A percentile compares a stretch with the other conserved stretches of the same genome.
These are phyloP conservation scores for Diplodia sapinea DNA, from an alignment of 2,329 filamentous ascomycete species.

Conservation along the genomic window DNA sequence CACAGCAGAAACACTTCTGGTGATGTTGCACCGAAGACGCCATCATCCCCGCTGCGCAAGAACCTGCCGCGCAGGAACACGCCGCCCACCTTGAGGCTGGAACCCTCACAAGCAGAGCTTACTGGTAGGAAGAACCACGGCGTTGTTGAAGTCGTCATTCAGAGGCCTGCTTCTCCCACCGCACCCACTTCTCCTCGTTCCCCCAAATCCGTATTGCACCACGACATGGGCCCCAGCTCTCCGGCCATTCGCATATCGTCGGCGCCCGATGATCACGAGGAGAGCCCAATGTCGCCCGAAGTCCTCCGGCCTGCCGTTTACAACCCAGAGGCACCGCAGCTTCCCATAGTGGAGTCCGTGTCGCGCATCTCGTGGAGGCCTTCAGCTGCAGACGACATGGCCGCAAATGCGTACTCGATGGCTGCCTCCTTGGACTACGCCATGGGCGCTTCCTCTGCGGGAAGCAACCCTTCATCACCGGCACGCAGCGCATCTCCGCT, in stretches of 20 bases:
- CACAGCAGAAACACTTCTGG: conserved; percentile 32
- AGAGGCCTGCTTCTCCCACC: conserved; percentile 39
- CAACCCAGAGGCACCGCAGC: conserved; percentile 13
- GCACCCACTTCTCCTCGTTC: neutral
- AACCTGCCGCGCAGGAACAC: conserved; percentile 32
- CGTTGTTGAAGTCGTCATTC: conserved; percentile 45
- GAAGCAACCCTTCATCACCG: conserved; percentile 8
- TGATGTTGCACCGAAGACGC: conserved; percentile 36
- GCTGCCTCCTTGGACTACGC: conserved; percentile 26
- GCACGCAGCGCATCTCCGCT: conserved; percentile 1
- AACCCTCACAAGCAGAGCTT: conserved; percentile 47
- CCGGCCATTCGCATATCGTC: neutral
- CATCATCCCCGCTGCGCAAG: conserved; percentile 35
- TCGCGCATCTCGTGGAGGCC: conserved; percentile 26
- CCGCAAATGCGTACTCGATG: conserved; percentile 15
- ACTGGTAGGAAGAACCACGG: conserved; percentile 45
- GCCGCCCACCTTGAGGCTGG: conserved; percentile 38
- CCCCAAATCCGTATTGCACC: neutral
- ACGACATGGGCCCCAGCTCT: neutral
- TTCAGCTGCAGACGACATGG: neutral
- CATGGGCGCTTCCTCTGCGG: conserved; percentile 4
- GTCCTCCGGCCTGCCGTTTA: conserved; percentile 17
- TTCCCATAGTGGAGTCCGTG: conserved; percentile 23
- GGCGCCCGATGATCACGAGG: neutral
- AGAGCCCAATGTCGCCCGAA: conserved; percentile 8